phyloP scores from a whole-genome alignment of 805 yeast species.

The Torulaspora delbrueckii region DNA sequence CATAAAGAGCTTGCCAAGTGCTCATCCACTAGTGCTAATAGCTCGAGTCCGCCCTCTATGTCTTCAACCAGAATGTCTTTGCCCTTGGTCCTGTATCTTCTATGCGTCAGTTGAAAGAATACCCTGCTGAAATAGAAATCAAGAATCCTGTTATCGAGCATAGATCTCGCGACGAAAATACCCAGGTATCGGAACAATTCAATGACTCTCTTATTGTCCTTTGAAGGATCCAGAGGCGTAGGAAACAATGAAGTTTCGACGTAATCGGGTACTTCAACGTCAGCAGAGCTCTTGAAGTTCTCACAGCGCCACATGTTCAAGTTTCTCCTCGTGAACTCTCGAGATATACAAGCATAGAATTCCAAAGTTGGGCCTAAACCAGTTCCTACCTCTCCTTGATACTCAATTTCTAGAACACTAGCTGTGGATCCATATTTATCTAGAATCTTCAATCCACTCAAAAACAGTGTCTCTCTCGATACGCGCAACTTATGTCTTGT shows the following conservation, averaged over 20 bases:
- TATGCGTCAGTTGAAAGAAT: constrained; percentile 58
- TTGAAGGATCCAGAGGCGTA: constrained; percentile 43
- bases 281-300: constrained; percentile 25
- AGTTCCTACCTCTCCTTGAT: constrained; percentile 87
- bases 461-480: constrained; percentile 61
- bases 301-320: constrained; percentile 65
- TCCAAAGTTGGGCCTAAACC: constrained; percentile 96
- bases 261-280: constrained; percentile 38
- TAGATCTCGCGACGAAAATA: constrained; percentile 76
- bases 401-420: constrained; percentile 79
- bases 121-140: constrained; percentile 73
- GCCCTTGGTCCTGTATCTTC: constrained; percentile 11
- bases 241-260: constrained; percentile 67
- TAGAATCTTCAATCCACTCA: constrained; percentile 74
- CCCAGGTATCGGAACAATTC: constrained; percentile 67
- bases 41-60: constrained; percentile 29
- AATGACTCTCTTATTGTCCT: constrained; percentile 41
- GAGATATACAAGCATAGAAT: constrained; percentile 78
- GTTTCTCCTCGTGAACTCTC: constrained; percentile 56
- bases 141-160: constrained; percentile 80
- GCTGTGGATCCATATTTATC: constrained; percentile 74
- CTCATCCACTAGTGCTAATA: constrained; percentile 50
- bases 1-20: constrained; percentile 54
- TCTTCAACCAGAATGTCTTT: constrained; percentile 9
- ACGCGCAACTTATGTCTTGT: constrained; percentile 76